These are phyloP conservation scores for Cryphonectria carpinicola DNA, from an alignment of 2,329 filamentous ascomycete species.

Conservation along the genomic window DNA sequence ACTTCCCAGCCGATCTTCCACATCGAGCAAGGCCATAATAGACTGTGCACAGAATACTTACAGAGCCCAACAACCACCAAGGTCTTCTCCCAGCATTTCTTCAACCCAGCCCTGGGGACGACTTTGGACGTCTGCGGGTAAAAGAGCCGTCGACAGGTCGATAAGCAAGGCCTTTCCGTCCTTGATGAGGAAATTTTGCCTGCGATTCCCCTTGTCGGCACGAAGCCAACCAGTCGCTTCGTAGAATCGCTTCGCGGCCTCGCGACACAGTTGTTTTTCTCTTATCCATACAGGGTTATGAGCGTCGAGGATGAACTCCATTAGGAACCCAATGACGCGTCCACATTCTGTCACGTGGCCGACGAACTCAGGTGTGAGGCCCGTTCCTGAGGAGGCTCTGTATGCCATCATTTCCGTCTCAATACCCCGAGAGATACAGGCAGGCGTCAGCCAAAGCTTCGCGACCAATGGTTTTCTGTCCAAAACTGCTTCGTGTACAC, in stretches of 20 bases:
- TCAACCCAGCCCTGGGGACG: conserved; percentile 8
- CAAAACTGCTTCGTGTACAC: background rate
- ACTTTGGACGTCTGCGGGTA: conserved; percentile 5
- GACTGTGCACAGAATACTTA: background rate
- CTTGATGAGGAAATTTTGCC: conserved; percentile 22
- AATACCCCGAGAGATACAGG: background rate
- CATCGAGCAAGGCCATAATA: too few species aligned
- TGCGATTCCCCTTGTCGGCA: conserved; percentile 4
- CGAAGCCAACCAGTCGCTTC: conserved; percentile 24
- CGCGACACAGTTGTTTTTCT: conserved; percentile 22
- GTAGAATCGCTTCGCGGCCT: conserved; percentile 9
- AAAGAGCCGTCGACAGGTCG: conserved; percentile 11
- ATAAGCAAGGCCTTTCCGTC: conserved; percentile 16
- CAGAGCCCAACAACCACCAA: conserved; percentile 15
- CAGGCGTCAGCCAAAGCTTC: conserved; percentile 24
- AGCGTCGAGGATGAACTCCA: conserved; percentile 13
- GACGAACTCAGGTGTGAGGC: conserved; percentile 17
- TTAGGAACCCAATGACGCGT: conserved; percentile 22
- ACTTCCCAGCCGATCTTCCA: background rate
- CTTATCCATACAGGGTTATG: conserved; percentile 4
- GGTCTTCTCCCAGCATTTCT: background rate
- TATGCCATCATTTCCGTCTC: conserved; percentile 27
- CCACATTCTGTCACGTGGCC: conserved; percentile 22
- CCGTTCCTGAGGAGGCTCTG: conserved; percentile 7
- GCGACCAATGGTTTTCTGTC: conserved; percentile 14